Base-by-base conservation (phyloP, 1,139 yeast species). In the Kodamaea ohmeri region DNA sequence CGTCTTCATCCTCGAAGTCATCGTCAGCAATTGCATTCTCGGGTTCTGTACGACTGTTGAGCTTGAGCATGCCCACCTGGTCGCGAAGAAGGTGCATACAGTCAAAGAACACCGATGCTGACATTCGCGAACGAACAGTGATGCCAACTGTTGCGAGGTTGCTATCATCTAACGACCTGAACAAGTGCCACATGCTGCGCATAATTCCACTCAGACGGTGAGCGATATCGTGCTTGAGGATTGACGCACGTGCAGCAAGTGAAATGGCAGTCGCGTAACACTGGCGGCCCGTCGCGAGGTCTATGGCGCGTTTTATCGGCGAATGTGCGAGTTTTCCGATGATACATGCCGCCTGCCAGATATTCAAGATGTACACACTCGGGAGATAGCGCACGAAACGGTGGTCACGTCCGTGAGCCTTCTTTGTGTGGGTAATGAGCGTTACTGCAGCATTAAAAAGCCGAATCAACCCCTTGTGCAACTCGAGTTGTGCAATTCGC, bases 311-410 rank as follows among this genome's bases (percentile, higher is more conserved):
- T 26, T 81, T 75, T 52, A 87, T 67, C 1, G 86, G 74, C 1
- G 96, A 87, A 54, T 88, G 90, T 20, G 78, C 76, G 30, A 92
- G 67, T 51, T 86, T 83, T 40, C 86, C 85, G 25, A 92, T 78
- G 32, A 90, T 80, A 52, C 90, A 84, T 1, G 96, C 80, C 1
- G 96, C 85, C 60, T 90, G 97, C 96, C 97, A 89, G 32, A 89
- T 74, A 39, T 81, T 81, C 46, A 87, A 69, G 2, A 86, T 79
- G 58, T 83, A 83, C 4, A 85, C 89, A 37, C 87, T 89, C 0
- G 97, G 97, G 38, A 90, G 70, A 55, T 84, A 88, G 49, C 75
- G 77, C 50, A 89, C 76, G 51, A 88, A 83, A 31, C 69, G 69
- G 32, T 76, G 73, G 52, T 83, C 80, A 21, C 74, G 67, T 12